Evolutionary conservation across 2,329 filamentous ascomycete species (phyloP).

Genomic region (Ciborinia camelliae): DNA sequence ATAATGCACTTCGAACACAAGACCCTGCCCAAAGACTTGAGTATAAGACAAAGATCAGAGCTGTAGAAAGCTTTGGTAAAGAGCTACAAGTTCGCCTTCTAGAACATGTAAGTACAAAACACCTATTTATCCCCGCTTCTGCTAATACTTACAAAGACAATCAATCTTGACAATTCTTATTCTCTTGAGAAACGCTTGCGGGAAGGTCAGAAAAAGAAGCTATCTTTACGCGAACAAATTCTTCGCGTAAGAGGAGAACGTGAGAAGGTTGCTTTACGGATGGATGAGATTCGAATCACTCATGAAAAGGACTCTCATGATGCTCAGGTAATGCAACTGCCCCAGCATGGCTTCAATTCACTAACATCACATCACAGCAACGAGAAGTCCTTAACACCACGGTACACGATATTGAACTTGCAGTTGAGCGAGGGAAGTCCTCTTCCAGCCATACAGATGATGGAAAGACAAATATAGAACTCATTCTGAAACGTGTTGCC

Average conservation of each 20-base stretch:
- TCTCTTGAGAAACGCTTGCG: slow-evolving; percentile 56
- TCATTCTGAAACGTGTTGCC: slow-evolving; percentile 53
- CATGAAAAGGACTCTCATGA: slow-evolving; percentile 55
- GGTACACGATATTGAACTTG: slow-evolving; percentile 61
- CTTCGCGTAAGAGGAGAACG: slow-evolving; percentile 55
- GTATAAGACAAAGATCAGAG: slow-evolving; percentile 52
- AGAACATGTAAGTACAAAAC: slow-evolving; percentile 50
- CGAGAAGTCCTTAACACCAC: slow-evolving; percentile 51
- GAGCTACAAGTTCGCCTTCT: slow-evolving; percentile 55
- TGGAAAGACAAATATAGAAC: slow-evolving; percentile 53
- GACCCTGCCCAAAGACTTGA: slow-evolving; percentile 51
- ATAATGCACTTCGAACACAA: slow-evolving; percentile 43
- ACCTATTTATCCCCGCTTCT: slow-evolving; percentile 17
- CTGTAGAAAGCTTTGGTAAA: slow-evolving; percentile 56
- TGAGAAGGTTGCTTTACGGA: slow-evolving; percentile 59
- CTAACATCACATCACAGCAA: slow-evolving; percentile 39
- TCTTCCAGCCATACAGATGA: slow-evolving; percentile 48
- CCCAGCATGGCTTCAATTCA: background rate
- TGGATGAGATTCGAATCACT: slow-evolving; percentile 59
- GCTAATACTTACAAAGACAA: slow-evolving; percentile 43
- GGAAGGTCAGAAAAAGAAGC: slow-evolving; percentile 54
- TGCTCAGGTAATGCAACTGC: slow-evolving; percentile 44
- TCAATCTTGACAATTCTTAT: slow-evolving; percentile 57
- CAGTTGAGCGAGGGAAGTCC: slow-evolving; percentile 49
- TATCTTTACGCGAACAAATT: slow-evolving; percentile 57